Evolutionary conservation across 2,329 filamentous ascomycete species (phyloP).

Genomic region (Neofusicoccum sp.): DNA sequence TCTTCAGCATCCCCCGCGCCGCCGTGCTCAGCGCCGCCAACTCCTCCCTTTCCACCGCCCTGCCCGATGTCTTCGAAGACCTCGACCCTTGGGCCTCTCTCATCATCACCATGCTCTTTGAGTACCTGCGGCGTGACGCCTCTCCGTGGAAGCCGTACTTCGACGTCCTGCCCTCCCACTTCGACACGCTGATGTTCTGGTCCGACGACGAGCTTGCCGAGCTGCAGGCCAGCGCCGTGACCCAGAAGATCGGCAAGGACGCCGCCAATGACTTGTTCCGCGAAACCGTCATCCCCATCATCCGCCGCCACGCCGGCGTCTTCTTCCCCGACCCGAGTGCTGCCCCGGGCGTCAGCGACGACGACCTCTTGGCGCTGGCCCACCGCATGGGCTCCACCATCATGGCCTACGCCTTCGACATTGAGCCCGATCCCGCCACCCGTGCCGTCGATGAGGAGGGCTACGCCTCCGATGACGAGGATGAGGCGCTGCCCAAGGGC

Average conservation of each 20-base stretch:
- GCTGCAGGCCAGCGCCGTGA: conserved; percentile 75
- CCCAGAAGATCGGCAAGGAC: conserved; percentile 71
- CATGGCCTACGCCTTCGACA: conserved; percentile 91
- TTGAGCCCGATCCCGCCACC: conserved; percentile 51
- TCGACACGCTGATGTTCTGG: conserved; percentile 94
- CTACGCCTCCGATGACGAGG: conserved; percentile 46
- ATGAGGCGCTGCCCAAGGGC: conserved; percentile 61
- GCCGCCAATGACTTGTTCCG: conserved; percentile 70
- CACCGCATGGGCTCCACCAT: conserved; percentile 85
- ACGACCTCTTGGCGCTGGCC: conserved; percentile 56
- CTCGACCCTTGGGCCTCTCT: conserved; percentile 54
- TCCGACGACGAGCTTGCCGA: conserved; percentile 64
- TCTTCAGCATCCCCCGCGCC: conserved; percentile 75
- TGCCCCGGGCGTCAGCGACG: conserved; percentile 33
- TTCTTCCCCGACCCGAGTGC: conserved; percentile 37
- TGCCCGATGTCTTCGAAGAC: conserved; percentile 37
- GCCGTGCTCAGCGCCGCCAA: conserved; percentile 71
- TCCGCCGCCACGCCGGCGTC: conserved; percentile 38
- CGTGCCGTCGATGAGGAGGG: conserved; percentile 60
- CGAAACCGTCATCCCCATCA: conserved; percentile 54
- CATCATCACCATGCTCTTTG: conserved; percentile 80
- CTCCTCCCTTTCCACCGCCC: conserved; percentile 61
- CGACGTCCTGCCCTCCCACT: conserved; percentile 65
- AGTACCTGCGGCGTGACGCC: conserved; percentile 57
- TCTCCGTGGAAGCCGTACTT: conserved; percentile 80